Evolutionary conservation across 371 early-diverging fungal genomes (phyloP).

Genomic region (Amoeboaphelidium occidentale): DNA sequence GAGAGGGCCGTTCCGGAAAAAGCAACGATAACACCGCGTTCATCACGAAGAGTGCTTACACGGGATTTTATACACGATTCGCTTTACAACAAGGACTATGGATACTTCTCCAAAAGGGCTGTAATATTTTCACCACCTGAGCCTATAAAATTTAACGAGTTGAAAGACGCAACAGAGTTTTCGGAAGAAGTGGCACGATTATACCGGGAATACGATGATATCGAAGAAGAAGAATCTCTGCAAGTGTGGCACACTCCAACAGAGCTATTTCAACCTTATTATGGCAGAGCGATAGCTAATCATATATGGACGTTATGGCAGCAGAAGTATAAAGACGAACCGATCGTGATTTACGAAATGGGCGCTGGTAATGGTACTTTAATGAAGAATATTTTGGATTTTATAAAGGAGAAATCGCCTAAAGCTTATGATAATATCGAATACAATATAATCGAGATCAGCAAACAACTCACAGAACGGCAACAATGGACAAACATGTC

Average conservation of each 20-base stretch:
- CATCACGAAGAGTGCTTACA: too few species aligned
- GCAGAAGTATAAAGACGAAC: slow-evolving; percentile 12
- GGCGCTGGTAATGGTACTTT: slow-evolving; percentile 91
- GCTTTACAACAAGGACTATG: slow-evolving; percentile 84
- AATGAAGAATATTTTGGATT: slow-evolving; percentile 76
- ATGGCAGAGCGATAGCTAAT: slow-evolving; percentile 71
- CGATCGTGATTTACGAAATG: slow-evolving; percentile 68
- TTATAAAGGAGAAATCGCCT: slow-evolving; percentile 44
- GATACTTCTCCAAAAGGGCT: slow-evolving; percentile 86
- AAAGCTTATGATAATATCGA: slow-evolving; percentile 43
- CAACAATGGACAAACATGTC: neutral
- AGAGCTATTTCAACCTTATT: slow-evolving; percentile 76
- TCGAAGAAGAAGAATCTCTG: slow-evolving; percentile 19
- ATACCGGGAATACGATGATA: slow-evolving; percentile 48
- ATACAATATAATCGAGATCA: slow-evolving; percentile 83
- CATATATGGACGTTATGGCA: slow-evolving; percentile 31
- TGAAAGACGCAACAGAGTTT: slow-evolving; percentile 58
- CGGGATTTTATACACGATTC: slow-evolving; percentile 81
- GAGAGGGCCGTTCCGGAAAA: too few species aligned
- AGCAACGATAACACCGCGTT: too few species aligned
- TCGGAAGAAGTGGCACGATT: slow-evolving; percentile 40
- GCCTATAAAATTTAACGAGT: slow-evolving; percentile 36
- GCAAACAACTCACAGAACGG: slow-evolving; percentile 31
- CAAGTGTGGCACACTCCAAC: slow-evolving; percentile 96
- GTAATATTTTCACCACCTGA: slow-evolving; percentile 40